Conservation (phyloP, 2,329 filamentous ascomycete species). For the Cylindrodendrum hubeiense region DNA sequence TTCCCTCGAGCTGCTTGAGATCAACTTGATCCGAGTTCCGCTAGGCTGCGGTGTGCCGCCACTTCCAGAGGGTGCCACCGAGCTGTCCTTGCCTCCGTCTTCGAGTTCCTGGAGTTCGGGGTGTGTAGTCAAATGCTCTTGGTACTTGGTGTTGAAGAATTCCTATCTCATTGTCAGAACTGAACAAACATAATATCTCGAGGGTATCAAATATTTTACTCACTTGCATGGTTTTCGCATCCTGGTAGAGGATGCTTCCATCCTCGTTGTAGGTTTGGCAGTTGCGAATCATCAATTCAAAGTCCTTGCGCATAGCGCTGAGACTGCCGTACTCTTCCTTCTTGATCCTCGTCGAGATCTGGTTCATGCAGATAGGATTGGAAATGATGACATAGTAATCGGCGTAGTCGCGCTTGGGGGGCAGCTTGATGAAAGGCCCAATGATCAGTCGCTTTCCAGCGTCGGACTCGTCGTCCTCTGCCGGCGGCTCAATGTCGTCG, state of each 20-base stretch:
- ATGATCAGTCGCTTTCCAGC: constrained; percentile 83
- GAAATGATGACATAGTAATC: constrained; percentile 97
- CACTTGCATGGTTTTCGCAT: constrained; percentile 94
- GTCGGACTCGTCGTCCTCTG: constrained; percentile 69
- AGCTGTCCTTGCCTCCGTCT: constrained; percentile 55
- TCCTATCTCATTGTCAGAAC: constrained; percentile 60
- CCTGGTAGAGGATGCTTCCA: constrained; percentile 88
- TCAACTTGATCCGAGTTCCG: constrained; percentile 78
- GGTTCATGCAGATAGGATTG: constrained; percentile 94
- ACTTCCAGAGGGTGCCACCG: constrained; percentile 65
- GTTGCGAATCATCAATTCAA: constrained; percentile 88
- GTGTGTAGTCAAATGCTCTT: constrained; percentile 66
- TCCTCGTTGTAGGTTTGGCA: constrained; percentile 98
- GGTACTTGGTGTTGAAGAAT: constrained; percentile 67
- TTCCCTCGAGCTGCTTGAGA: constrained; percentile 55
- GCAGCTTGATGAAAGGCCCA: constrained; percentile 92
- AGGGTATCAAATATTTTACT: constrained; percentile 4
- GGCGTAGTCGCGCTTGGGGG: constrained; percentile 88
- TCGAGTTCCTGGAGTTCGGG: constrained; percentile 69
- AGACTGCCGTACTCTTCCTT: constrained; percentile 91
- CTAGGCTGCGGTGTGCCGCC: constrained; percentile 75
- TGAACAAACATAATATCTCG: background rate
- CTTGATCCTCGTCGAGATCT: constrained; percentile 95
- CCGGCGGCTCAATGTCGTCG: constrained; percentile 72
- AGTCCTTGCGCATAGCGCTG: constrained; percentile 84